Percentiles rank a stretch among this genome's conserved stretches.
Conservation (phyloP, 2,329 filamentous ascomycete species). For the Domatiomyces catenatus region DNA sequence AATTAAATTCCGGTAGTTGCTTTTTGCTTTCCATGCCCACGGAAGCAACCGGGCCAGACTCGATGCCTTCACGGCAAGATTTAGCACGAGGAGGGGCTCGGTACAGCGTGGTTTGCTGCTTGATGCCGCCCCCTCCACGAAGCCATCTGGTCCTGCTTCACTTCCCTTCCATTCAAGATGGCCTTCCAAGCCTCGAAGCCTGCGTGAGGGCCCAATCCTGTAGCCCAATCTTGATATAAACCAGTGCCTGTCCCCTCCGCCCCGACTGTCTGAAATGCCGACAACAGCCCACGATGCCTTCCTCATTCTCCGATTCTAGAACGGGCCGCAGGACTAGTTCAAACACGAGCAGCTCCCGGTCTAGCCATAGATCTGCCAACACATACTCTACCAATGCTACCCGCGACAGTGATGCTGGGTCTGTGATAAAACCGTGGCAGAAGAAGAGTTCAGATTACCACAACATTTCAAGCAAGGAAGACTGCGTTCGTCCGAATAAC, state of each 20-base stretch:
- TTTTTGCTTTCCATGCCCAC: not conserved
- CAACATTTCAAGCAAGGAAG: conserved; percentile 6
- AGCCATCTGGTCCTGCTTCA: not conserved
- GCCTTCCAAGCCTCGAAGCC: not conserved
- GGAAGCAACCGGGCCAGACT: not conserved
- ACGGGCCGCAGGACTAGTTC: conserved; percentile 6
- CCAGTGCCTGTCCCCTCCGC: not conserved
- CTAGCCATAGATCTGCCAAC: conserved; percentile 7
- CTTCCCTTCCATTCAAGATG: not conserved
- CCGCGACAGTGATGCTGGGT: conserved; percentile 1
- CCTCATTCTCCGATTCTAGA: conserved; percentile 9
- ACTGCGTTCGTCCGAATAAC: conserved; percentile 4
- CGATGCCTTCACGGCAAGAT: not conserved
- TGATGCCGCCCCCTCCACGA: not conserved
- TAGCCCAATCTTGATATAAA: not conserved
- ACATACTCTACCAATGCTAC: conserved; percentile 15
- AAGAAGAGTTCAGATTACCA: not conserved
- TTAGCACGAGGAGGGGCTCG: not conserved
- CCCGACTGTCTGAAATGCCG: not conserved
- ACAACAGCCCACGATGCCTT: not conserved
- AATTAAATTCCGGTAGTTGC: not conserved
- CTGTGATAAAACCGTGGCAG: not conserved
- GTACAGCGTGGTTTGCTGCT: not conserved
- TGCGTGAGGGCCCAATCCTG: not conserved
- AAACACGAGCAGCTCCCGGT: not conserved